A percentile compares a stretch with the other conserved stretches of the same genome.
Evolutionary conservation across 495 filamentous ascomycete genomes (phyloP).

Genomic region (Lepraria neglecta): DNA sequence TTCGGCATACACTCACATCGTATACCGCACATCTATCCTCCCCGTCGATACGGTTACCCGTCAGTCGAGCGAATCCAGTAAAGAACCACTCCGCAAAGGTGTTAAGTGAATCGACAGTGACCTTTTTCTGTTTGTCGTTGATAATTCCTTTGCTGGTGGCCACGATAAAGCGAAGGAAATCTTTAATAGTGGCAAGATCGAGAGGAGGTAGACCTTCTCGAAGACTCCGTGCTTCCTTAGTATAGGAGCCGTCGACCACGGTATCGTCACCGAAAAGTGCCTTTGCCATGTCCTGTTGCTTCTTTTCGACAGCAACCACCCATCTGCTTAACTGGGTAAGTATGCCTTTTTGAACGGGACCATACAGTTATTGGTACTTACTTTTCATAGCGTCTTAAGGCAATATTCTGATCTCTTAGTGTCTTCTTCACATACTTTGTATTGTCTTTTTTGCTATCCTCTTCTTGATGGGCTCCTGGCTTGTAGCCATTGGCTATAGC

Average conservation of each 20-base stretch:
- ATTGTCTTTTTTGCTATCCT: slow-evolving; percentile 11
- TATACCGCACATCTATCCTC: slow-evolving; percentile 20
- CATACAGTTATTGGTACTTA: neutral
- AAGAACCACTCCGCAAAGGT: too few relatives aligned
- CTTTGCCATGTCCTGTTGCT: neutral
- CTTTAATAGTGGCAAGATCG: too few relatives aligned
- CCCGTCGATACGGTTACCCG: slow-evolving; percentile 15
- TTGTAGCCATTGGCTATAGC: slow-evolving; percentile 6
- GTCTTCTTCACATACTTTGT: slow-evolving; percentile 14
- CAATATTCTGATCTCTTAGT: slow-evolving; percentile 16
- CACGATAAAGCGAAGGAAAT: slow-evolving; percentile 16
- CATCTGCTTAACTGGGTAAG: neutral
- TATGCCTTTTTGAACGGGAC: neutral
- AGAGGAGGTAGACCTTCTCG: slow-evolving; percentile 15
- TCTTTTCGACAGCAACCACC: neutral
- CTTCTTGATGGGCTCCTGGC: slow-evolving; percentile 1
- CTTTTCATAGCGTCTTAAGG: slow-evolving; percentile 17
- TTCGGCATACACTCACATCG: slow-evolving; percentile 2
- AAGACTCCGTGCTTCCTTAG: slow-evolving; percentile 7
- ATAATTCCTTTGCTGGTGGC: slow-evolving; percentile 19
- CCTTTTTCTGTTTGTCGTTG: too few relatives aligned
- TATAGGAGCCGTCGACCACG: too few relatives aligned
- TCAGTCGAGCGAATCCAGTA: slow-evolving; percentile 21
- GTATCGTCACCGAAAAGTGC: neutral
- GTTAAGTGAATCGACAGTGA: slow-evolving; percentile 20